Evolutionary conservation across 2,329 filamentous ascomycete species (phyloP), one percentile per base, ranked within the genome.

Genomic region (Acrodontium crateriforme): DNA sequence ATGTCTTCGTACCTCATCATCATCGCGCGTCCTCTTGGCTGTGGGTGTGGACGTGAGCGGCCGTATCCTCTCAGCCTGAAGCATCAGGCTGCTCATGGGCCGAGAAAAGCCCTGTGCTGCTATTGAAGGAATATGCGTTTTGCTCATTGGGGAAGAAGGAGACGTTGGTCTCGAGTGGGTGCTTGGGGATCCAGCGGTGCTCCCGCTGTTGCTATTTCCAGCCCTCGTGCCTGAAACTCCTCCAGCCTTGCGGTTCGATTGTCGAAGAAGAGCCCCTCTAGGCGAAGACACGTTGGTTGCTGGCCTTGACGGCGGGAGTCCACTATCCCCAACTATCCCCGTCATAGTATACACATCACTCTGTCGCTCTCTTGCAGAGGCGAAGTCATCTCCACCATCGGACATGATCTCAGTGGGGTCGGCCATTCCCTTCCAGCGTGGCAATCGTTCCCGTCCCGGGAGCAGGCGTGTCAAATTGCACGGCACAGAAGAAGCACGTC

Each of bases 51-150:
- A 32, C 12, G 47, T 55, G 19, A 62, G 65, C 25, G 62, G 62
- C 41, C 63, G 71, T 38, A 76, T 74, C 52, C 87, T 69, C 56
- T 95, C 89, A 30, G 84, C 84, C 57, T 95, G 87, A 27, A 95
- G 63, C 52, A 83, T 78, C 53, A 93, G 84, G 14, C 87, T 92
- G 58, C 85, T 95, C 83, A 98, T 92, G 20, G 89, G 89, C 13
- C 78, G 78, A 50, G 92, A 93, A 60, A 98, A 95, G 29, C 82
- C 87, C 47, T 87, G 79, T 10, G 83, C 84, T 3, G 83, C 78
- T 29, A 98, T 62, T 2, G 79, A 84, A 1, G 89, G 85, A 12
- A 92, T 84, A 62, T 98, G 89, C 22, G 81, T 89, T 47, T 77
- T 71, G 50, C 77, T 84, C 18, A 42, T 30, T 24, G 78, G 65